Conservation (phyloP, 495 filamentous ascomycete genomes). For the Hypoxylon fuscum region DNA sequence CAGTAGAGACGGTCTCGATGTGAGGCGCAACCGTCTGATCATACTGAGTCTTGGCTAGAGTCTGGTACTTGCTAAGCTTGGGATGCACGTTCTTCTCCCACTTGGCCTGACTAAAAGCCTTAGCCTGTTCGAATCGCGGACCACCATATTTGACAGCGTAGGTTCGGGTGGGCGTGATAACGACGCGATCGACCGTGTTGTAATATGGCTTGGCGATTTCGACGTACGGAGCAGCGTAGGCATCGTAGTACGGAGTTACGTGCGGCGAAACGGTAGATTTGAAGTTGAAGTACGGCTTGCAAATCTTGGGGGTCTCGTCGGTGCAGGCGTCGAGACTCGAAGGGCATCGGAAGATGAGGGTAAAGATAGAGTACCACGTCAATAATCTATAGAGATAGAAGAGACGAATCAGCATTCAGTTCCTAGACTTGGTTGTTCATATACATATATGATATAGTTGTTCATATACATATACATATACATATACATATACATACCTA, state of each 20-base stretch:
- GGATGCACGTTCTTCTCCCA: conserved; percentile 83
- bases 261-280: conserved; percentile 76
- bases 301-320: conserved; percentile 78
- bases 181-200: conserved; percentile 66
- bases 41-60: conserved; percentile 70
- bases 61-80: conserved; percentile 69
- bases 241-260: conserved; percentile 84
- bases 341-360: conserved; percentile 84
- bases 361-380: conserved; percentile 86
- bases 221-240: conserved; percentile 84
- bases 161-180: conserved; percentile 71
- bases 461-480: conserved; percentile 49
- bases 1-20: conserved; percentile 65
- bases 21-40: conserved; percentile 75
- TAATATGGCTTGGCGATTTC: conserved; percentile 80
- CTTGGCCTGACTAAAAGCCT: conserved; percentile 70
- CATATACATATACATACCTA: conserved; percentile 61
- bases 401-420: conserved; percentile 11
- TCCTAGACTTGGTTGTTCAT: not conserved
- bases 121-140: conserved; percentile 73
- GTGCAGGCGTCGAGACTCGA: conserved; percentile 69
- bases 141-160: conserved; percentile 80
- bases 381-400: conserved; percentile 66
- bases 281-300: conserved; percentile 80
- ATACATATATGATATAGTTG: no score